phyloP scores from a whole-genome alignment of 2,329 filamentous ascomycete species.

The Penicillium sp. region DNA sequence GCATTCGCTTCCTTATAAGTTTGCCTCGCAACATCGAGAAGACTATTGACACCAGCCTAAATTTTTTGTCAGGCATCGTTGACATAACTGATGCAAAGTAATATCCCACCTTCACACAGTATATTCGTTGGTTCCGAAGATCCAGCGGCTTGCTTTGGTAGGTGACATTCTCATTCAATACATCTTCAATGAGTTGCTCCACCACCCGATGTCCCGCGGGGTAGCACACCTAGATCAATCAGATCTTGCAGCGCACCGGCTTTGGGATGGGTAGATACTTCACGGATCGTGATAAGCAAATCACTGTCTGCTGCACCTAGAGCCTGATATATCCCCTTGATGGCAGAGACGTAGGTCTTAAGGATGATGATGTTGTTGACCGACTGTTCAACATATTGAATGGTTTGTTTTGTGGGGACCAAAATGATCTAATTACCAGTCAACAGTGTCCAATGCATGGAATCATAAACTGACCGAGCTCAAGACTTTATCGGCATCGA shows the following conservation, averaged over 20 bases:
- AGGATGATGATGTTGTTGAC: constrained; percentile 85
- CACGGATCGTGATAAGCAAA: constrained; percentile 67
- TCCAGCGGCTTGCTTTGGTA: constrained; percentile 80
- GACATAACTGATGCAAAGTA: not conserved
- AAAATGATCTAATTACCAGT: constrained; percentile 65
- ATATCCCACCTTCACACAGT: constrained; percentile 73
- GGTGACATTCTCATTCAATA: constrained; percentile 77
- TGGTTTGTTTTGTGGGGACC: constrained; percentile 64
- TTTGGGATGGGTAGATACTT: constrained; percentile 41
- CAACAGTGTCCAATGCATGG: constrained; percentile 6
- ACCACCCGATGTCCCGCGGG: constrained; percentile 63
- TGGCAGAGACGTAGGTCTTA: constrained; percentile 73
- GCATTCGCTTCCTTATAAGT: constrained; percentile 86
- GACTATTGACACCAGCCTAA: constrained; percentile 74
- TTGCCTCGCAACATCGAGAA: constrained; percentile 84
- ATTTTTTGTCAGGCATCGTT: constrained; percentile 4
- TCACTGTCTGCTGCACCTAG: constrained; percentile 64
- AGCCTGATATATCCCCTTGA: constrained; percentile 67
- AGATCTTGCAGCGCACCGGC: constrained; percentile 2
- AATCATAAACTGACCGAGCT: constrained; percentile 59
- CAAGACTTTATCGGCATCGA: constrained; percentile 77
- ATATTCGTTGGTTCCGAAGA: constrained; percentile 83
- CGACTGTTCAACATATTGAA: constrained; percentile 73
- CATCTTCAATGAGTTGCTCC: constrained; percentile 63
- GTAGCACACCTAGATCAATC: constrained; percentile 60